Conservation (phyloP, 495 filamentous ascomycete genomes). For the Penicillium samsonianum region DNA sequence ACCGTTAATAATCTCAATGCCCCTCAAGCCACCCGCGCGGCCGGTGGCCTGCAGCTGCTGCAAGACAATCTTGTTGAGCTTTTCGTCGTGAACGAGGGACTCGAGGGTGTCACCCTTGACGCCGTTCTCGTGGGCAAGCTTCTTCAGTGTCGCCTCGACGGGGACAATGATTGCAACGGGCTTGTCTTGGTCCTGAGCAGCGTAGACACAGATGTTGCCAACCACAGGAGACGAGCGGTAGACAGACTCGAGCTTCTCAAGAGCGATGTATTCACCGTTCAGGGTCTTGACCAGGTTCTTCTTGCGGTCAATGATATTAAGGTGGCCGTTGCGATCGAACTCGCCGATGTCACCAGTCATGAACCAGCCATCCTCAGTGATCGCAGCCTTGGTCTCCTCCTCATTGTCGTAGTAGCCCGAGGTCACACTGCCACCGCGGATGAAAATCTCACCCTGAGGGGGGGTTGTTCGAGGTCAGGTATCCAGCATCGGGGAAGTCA, state of each 20-base stretch:
- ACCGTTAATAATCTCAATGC: constrained; percentile 91
- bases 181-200: constrained; percentile 75
- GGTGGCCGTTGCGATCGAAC: constrained; percentile 77
- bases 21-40: constrained; percentile 70
- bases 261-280: constrained; percentile 95
- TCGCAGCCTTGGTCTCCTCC: constrained; percentile 74
- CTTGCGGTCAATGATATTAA: constrained; percentile 93
- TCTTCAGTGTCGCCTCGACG: constrained; percentile 79
- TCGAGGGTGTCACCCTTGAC: constrained; percentile 72
- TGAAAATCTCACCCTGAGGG: constrained; percentile 94
- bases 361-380: constrained; percentile 87
- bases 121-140: constrained; percentile 71
- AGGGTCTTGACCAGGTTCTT: constrained; percentile 97
- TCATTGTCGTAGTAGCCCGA: constrained; percentile 78
- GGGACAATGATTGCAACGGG: constrained; percentile 95
- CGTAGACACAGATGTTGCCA: constrained; percentile 94
- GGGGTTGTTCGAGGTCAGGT: constrained; percentile 82
- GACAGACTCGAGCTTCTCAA: constrained; percentile 97
- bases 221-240: constrained; percentile 86
- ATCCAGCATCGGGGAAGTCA: constrained; percentile 92
- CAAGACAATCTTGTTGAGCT: constrained; percentile 75
- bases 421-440: constrained; percentile 76
- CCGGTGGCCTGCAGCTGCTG: constrained; percentile 79
- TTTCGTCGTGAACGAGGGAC: constrained; percentile 79
- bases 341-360: constrained; percentile 95